Conservation (phyloP, 495 filamentous ascomycete genomes). For the Penicillium riverlandense region DNA sequence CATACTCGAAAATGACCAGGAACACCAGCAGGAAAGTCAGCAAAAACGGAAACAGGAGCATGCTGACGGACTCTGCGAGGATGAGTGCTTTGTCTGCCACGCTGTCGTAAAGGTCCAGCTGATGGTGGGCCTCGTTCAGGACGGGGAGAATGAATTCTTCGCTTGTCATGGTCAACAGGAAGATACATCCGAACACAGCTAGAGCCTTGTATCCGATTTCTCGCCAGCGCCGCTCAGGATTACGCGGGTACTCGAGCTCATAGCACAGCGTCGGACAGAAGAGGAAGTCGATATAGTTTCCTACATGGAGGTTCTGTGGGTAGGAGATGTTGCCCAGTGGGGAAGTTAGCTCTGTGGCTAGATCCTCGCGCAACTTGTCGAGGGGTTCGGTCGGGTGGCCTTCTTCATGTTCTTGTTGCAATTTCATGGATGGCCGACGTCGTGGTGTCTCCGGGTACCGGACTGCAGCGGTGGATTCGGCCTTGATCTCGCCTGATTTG, state of each 20-base stretch:
- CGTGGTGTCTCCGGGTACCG: conserved; percentile 62
- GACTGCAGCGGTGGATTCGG: conserved; percentile 51
- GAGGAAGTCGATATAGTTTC: conserved; percentile 81
- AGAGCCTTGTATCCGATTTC: conserved; percentile 76
- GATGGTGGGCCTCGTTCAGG: conserved; percentile 62
- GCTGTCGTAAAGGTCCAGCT: conserved; percentile 52
- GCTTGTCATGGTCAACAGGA: conserved; percentile 80
- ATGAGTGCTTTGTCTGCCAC: conserved; percentile 65
- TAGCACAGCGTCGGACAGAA: conserved; percentile 96
- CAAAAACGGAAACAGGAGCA: conserved; percentile 96
- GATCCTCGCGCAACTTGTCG: conserved; percentile 66
- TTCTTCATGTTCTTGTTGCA: conserved; percentile 19
- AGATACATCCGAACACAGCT: conserved; percentile 96
- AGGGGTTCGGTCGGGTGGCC: conserved; percentile 43
- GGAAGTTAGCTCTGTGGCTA: conserved; percentile 84
- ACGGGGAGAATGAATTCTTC: conserved; percentile 97
- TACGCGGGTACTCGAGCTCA: conserved; percentile 93
- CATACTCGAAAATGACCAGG: conserved; percentile 94
- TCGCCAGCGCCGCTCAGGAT: conserved; percentile 62
- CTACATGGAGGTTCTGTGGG: conserved; percentile 73
- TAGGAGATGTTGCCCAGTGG: conserved; percentile 87
- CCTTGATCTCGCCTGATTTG: conserved; percentile 60
- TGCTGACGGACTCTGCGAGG: conserved; percentile 84
- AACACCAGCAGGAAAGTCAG: conserved; percentile 91
- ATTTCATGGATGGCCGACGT: conserved; percentile 25